These are phyloP conservation scores for Scedosporium apiospermum DNA, from an alignment of 2,329 filamentous ascomycete species.

Conservation along the genomic window DNA sequence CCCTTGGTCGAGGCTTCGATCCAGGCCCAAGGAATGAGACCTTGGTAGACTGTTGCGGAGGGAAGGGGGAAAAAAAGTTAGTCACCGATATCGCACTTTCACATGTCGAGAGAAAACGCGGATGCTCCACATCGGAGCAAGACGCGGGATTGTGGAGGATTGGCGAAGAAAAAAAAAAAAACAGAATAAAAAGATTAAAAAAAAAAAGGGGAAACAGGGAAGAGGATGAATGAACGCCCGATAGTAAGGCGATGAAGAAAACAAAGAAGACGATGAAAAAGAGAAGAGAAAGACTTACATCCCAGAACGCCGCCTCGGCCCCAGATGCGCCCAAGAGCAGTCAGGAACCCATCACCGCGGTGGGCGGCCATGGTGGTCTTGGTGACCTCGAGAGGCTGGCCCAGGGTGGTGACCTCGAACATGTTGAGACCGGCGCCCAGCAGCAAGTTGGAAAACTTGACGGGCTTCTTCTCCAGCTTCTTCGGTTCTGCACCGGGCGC, in stretches of 20 bases:
- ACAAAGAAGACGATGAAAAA: background rate
- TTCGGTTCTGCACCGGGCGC: constrained; percentile 35
- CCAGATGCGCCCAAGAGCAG: constrained; percentile 83
- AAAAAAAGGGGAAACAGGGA: background rate
- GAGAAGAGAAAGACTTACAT: constrained; percentile 54
- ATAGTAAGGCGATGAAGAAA: background rate
- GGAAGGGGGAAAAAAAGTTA: constrained; percentile 14
- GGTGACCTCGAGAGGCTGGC: constrained; percentile 88
- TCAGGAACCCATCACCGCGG: constrained; percentile 75
- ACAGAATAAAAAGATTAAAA: background rate
- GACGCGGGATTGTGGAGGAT: no score
- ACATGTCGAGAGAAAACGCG: background rate
- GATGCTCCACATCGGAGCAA: background rate
- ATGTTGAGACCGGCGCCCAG: constrained; percentile 89
- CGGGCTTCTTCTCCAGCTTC: constrained; percentile 91
- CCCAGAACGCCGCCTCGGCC: constrained; percentile 83
- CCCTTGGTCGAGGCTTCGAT: constrained; percentile 99
- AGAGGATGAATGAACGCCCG: background rate
- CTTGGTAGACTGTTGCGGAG: constrained; percentile 75
- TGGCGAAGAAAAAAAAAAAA: background rate
- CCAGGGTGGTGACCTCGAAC: constrained; percentile 69
- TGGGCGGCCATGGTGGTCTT: constrained; percentile 99
- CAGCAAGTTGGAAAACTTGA: constrained; percentile 99
- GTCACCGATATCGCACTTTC: constrained; percentile 8
- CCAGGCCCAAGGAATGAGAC: constrained; percentile 99